Base-by-base conservation (phyloP, 805 yeast genomes). In the Candida quercuum region DNA sequence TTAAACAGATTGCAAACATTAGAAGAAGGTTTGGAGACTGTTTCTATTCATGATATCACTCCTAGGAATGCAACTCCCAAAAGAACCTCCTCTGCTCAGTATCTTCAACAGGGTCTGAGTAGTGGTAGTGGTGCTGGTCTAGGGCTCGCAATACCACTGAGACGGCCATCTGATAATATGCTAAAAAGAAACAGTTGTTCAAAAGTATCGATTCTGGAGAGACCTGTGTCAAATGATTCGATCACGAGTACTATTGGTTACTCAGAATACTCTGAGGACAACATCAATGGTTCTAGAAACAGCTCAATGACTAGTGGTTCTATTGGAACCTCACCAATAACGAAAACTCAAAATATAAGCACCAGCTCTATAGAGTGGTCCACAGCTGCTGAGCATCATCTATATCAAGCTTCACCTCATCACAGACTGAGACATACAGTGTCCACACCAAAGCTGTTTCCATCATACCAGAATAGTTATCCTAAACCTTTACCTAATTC, bases 161-260 rank as follows among this genome's bases (percentile, higher is more conserved):
- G 52, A 18, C 42, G 59, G 28, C 59, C 59, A 9, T 49, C 55
- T 31, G 59, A 52, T 28, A 33, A 46, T 8, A 36, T 48, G 35
- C 30, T 47, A 15, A 48, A 41, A 29, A 41, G 36, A 15, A 23
- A 28, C 15, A 23, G 17, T 34, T 22, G 26, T 19, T 38, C 46
- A 14, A 43, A 42, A 16, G 35, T 44, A 4, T 37, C 54, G 2
- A 40, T 49, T 11, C 28, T 45, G 31, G 54, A 52, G 20, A 46
- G 59, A 42, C 59, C 59, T 1, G 54, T 51, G 6, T 54, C 59
- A 8, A 49, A 54, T 36, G 59, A 54, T 38, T 52, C 57, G 3
- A 48, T 54, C 12, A 37, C 45, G 7, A 42, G 47, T 27, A 37
- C 54, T 7, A 24, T 38, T 5, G 40, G 27, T 9, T 43, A 41